Evolutionary conservation across 2,329 filamentous ascomycete genomes (phyloP).

Genomic region (Phialophora verrucosa): DNA sequence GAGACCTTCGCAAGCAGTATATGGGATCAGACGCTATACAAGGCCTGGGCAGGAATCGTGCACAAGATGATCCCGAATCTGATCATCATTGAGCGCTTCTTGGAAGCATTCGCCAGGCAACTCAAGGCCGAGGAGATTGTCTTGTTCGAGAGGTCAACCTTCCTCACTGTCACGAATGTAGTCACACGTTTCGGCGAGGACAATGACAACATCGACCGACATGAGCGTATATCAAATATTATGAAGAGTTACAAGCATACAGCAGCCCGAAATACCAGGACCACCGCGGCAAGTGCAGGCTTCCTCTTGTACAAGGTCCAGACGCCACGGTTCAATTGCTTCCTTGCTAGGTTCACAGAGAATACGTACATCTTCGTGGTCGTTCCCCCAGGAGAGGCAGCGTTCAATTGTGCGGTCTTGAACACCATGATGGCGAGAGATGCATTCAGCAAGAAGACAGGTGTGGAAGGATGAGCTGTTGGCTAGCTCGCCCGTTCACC

Average conservation of each 20-base stretch:
- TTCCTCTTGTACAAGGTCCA: conserved; percentile 57
- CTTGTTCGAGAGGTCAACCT: conserved; percentile 93
- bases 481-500: neutral
- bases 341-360: conserved; percentile 92
- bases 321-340: conserved; percentile 78
- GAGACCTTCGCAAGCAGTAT: conserved; percentile 95
- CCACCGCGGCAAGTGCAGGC: conserved; percentile 50
- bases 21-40: conserved; percentile 98
- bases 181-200: conserved; percentile 54
- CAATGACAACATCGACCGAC: conserved; percentile 90
- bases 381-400: conserved; percentile 85
- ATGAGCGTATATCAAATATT: conserved; percentile 95
- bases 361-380: conserved; percentile 97
- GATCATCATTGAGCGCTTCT: conserved; percentile 81
- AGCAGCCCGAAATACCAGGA: conserved; percentile 53
- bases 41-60: conserved; percentile 97
- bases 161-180: conserved; percentile 93
- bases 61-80: conserved; percentile 97
- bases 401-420: conserved; percentile 87
- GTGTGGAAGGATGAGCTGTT: conserved; percentile 37
- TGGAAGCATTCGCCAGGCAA: conserved; percentile 79
- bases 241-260: conserved; percentile 97
- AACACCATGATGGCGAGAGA: conserved; percentile 87
- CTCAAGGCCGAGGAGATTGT: conserved; percentile 94
- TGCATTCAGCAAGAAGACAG: conserved; percentile 68